Evolutionary conservation across 2,329 filamentous ascomycete species (phyloP).

Genomic region (Aspergillus pseudoterreus): DNA sequence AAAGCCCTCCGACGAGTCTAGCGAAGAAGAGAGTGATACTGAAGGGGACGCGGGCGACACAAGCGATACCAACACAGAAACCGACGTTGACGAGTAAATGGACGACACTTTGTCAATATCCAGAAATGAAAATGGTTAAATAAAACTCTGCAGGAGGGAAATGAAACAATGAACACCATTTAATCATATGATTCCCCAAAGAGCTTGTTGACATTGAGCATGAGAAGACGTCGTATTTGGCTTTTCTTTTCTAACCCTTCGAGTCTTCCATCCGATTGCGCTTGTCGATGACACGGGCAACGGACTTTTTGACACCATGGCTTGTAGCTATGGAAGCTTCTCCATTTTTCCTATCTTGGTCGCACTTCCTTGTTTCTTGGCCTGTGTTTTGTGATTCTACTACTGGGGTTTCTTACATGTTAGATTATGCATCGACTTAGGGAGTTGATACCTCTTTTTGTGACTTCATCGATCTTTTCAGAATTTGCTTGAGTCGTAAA

Average conservation of each 20-base stretch:
- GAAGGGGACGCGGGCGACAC: slow-evolving; percentile 59
- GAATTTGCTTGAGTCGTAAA: not conserved
- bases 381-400: not conserved
- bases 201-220: not conserved
- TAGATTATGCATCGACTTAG: slow-evolving; percentile 15
- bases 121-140: not conserved
- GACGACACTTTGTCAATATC: not conserved
- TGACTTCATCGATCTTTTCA: not conserved
- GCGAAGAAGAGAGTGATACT: slow-evolving; percentile 60
- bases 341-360: not conserved
- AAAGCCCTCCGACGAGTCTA: slow-evolving; percentile 54
- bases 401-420: slow-evolving; percentile 7
- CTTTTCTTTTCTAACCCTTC: not conserved
- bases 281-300: too few relatives aligned
- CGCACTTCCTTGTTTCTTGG: not conserved
- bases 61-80: slow-evolving; percentile 65
- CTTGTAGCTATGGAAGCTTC: not conserved
- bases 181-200: not conserved
- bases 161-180: not conserved
- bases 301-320: not conserved
- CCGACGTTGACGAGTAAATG: slow-evolving; percentile 66
- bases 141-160: not conserved
- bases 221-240: not conserved
- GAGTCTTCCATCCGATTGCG: not conserved
- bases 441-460: slow-evolving; percentile 11